Evolutionary conservation across 257 asterid genomes (phyloP).

Genomic region (Lithospermum erythrorhizon): DNA sequence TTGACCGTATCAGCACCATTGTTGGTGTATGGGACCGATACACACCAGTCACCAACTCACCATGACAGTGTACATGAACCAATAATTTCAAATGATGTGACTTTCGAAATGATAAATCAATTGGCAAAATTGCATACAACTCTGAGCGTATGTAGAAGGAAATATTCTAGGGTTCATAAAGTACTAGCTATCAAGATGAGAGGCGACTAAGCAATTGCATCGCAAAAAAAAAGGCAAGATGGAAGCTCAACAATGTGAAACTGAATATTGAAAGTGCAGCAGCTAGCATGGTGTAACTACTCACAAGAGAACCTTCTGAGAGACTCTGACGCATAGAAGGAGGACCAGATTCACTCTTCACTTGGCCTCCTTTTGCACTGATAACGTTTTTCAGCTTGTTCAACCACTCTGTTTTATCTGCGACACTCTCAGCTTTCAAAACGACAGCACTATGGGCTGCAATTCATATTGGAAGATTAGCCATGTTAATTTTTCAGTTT

Average conservation of each 20-base stretch:
- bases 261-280: background rate
- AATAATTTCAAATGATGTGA: too few relatives aligned
- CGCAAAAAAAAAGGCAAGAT: background rate
- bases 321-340: conserved; percentile 63
- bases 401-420: conserved; percentile 23
- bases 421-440: conserved; percentile 24
- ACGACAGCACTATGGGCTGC: conserved; percentile 26
- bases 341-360: conserved; percentile 60
- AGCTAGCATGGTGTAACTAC: conserved; percentile 12
- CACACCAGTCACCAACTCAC: background rate
- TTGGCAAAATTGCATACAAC: background rate
- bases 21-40: background rate
- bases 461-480: conserved; percentile 9
- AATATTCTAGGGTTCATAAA: background rate
- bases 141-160: background rate
- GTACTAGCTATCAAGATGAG: too few relatives aligned
- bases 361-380: conserved; percentile 84
- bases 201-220: background rate
- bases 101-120: too few relatives aligned
- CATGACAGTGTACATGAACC: background rate
- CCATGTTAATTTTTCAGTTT: conserved; percentile 1
- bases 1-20: background rate
- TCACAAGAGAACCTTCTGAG: conserved; percentile 91
- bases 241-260: background rate
- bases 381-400: conserved; percentile 19